Base-by-base conservation (phyloP, 345 rosid species). In the Gossypium herbaceum region DNA sequence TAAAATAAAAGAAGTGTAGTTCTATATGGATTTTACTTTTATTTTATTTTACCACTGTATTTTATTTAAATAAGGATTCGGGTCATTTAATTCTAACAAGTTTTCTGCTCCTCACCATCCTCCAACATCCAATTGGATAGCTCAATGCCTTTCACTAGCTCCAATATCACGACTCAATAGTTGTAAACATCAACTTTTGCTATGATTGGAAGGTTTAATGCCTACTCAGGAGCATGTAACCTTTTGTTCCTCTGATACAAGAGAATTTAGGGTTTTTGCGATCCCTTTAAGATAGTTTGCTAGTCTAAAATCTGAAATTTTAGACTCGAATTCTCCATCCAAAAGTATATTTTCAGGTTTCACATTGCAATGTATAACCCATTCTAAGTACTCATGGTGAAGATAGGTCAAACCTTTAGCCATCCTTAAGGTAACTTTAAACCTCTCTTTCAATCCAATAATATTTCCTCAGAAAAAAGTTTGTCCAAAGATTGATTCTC, bases 331-430 rank as follows among this genome's bases (percentile, higher is more conserved):
- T n/a, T 81, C 83, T 5, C 58, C 75, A 24, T 85, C 88, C 20
- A 88, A 82, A 72, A 88, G 80, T 55, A 89, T 82, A 76, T 87
- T 89, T 61, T 85, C 86, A 16, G 89, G 89, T 76, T 89, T 87
- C 16, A 87, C 81, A 60, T 89, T 89, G 2, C 92, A 88, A 55
- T 89, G 92, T 50, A 87, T 74, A 65, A 89, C 82, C 79, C 85
- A 83, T 50, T 86, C 90, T 25, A 84, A 81, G 70, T 89, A 89
- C 50, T 84, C 88, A 22, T 84, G 83, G 75, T 89, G 90, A 70
- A 87, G 75, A 73, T 88, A 85, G 41, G 90, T 87, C 67, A 88
- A 77, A 47, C 85, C 90, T 48, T 80, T 83, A 39, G 90, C 89
- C 4, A 87, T 79, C 66, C 39, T 90, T 1, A 87, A 79, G 19